These are phyloP conservation scores for Lichenothelia convexa DNA, from an alignment of 495 filamentous ascomycete genomes.

Conservation along the genomic window DNA sequence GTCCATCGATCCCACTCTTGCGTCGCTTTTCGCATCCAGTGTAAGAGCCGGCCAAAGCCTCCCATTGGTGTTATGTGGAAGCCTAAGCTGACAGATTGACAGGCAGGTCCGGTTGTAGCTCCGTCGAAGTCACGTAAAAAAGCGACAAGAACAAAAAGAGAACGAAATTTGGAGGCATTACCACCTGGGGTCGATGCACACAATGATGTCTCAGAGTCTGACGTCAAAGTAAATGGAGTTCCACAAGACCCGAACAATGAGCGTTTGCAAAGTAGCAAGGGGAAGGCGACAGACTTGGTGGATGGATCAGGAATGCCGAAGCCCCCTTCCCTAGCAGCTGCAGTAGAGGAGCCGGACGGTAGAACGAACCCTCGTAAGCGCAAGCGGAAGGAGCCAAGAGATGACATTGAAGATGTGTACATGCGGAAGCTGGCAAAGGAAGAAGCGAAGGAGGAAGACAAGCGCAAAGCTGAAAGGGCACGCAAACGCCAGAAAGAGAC, in stretches of 20 bases:
- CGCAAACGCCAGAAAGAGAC: slow-evolving; percentile 27
- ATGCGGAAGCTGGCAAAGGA: slow-evolving; percentile 51
- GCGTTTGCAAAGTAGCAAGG: too few relatives aligned
- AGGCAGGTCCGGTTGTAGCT: slow-evolving; percentile 52
- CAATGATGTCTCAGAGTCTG: too few relatives aligned
- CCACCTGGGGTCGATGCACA: too few relatives aligned
- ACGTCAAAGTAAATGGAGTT: too few relatives aligned
- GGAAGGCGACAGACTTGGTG: too few relatives aligned
- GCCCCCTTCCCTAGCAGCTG: too few relatives aligned
- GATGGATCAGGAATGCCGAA: too few relatives aligned
- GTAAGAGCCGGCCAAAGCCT: slow-evolving; percentile 33
- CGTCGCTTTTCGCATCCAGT: slow-evolving; percentile 64
- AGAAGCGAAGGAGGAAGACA: slow-evolving; percentile 28
- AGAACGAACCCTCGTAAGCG: slow-evolving; percentile 45
- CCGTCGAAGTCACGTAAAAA: slow-evolving; percentile 31
- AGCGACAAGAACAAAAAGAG: slow-evolving; percentile 22
- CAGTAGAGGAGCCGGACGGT: background rate
- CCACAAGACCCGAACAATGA: slow-evolving; percentile 14
- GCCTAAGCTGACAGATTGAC: slow-evolving; percentile 8
- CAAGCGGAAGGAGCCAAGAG: slow-evolving; percentile 49
- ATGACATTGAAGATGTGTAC: slow-evolving; percentile 68
- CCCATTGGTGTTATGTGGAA: too few relatives aligned
- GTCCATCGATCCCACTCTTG: slow-evolving; percentile 53
- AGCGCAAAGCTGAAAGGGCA: slow-evolving; percentile 24
- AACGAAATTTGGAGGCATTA: too few relatives aligned